phyloP scores from a whole-genome alignment of 139 green algal genomes.

The Desmodesmus armatus region DNA sequence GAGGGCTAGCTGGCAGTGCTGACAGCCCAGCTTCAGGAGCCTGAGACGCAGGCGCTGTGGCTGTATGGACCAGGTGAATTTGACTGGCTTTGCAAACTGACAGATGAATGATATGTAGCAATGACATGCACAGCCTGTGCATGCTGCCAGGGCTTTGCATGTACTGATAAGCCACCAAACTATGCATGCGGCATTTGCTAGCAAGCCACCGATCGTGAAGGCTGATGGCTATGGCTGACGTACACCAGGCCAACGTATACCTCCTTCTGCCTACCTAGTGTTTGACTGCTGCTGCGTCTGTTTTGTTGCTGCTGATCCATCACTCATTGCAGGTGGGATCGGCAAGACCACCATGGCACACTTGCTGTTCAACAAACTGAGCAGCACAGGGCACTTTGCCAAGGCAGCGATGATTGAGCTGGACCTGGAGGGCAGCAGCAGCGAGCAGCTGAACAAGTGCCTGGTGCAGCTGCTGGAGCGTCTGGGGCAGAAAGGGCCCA shows the following conservation, averaged over 20 bases:
- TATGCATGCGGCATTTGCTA: too few species aligned
- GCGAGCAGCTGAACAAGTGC: background rate
- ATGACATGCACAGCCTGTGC: too few species aligned
- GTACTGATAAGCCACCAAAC: too few species aligned
- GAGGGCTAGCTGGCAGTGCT: background rate
- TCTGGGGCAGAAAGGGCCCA: background rate
- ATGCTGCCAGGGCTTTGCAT: too few species aligned
- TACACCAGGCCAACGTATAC: too few species aligned
- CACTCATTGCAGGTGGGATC: background rate
- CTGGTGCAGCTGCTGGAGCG: background rate
- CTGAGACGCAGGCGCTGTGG: background rate
- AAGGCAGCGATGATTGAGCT: background rate
- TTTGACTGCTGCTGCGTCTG: too few species aligned
- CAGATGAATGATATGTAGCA: too few species aligned
- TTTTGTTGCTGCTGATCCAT: too few species aligned
- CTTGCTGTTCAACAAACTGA: background rate
- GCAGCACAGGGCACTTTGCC: background rate
- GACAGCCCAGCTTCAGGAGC: background rate
- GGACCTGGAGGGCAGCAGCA: background rate
- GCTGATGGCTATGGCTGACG: too few species aligned
- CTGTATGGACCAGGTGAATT: background rate
- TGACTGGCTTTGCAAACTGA: too few species aligned
- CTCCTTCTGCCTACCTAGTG: too few species aligned
- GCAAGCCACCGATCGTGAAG: too few species aligned
- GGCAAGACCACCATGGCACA: background rate